Base-by-base conservation (phyloP, 345 rosid genomes). In the Orychophragmus violaceus region DNA sequence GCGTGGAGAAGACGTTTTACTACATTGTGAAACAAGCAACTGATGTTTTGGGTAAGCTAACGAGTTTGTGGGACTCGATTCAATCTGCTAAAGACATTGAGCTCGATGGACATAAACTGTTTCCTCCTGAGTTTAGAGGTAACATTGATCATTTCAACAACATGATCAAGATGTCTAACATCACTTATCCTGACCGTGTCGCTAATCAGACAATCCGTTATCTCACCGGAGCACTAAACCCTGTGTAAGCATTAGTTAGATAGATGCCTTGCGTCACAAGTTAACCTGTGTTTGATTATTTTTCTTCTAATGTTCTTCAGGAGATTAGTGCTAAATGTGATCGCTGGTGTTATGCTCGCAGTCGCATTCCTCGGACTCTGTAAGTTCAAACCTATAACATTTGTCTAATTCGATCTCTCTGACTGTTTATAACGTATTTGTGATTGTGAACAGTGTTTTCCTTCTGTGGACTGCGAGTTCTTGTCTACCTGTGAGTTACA, bases 401-500 rank as follows among this genome's bases (percentile, higher is more conserved):
- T 0, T 5, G 17, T 4, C 30, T 36, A 3, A 39, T 14, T 25
- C 2, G 2, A 18, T 50, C n/a, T 5, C 4, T 37, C 10, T 13
- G 5, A 17, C 0, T 51, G 3, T 45, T 2, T 5, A 23, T 48
- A 17, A 24, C 25, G 22, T 51, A 25, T 44, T 36, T 24, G 48
- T 42, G 42, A 19, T 16, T 44, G 1, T 52, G 22, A 44, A 36
- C 81, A 82, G 87, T 79, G 48, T 79, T 79, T 28, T 79, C 84
- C 1, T 21, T 79, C 52, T 66, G 80, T 24, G 90, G 90, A 59
- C 6, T 78, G 46, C 76, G 72, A 41, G 60, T 63, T 17, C 70
- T 75, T 22, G 79, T 82, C 37, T 79, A 76, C 74, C 33, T 85
- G 90, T 85, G 53, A 81, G 86, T 37, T n/a, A n/a, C n/a, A n/a